Base-by-base conservation (phyloP, 2,329 filamentous ascomycete genomes). In the Periconia macrospinosa region DNA sequence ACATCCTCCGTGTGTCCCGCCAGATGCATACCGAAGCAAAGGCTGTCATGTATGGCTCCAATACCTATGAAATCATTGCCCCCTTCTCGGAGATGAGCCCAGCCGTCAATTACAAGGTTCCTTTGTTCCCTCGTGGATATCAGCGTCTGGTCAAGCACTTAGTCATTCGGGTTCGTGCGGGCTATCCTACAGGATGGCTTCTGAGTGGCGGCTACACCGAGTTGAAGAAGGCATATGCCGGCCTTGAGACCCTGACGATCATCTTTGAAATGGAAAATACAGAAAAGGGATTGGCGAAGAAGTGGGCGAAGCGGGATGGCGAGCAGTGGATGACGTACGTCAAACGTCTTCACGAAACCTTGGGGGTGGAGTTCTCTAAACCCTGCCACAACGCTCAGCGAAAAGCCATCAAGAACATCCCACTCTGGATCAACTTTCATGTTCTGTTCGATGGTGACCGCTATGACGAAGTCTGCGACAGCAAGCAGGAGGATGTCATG, bases 1-100 rank as follows among this genome's bases (percentile, higher is more conserved):
- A 48, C 43, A 67, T 78, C 23, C 67, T 79, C 8, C 59, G 68
- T 14, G 61, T 59, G 7, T 75, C 61, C 56, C 73, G 72, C 45
- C 65, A 73, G 11, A 58, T 79, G 49, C 69, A 75, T 60, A 62
- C 66, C 49, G 75, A 79, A 62, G 69, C 75, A 7, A 72, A 69
- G n/a, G 62, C 62, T 6, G 60, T 77, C 15, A 65, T 79, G 15
- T 78, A 78, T 59, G 65, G 67, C 45, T 66, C 68, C 23, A 78
- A 78, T 52, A 53, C 55, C 17, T 77, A 78, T 59, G 66, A 66
- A 1, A 56, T 72, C 42, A 40, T 54, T 30, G 62, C 60, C 40
- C 60, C 64, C 0, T 65, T 49, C 3, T 50, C 52, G 2, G 67
- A 72, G 18, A 33, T 62, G 8, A 49, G 45, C 1, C 67, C 67